Evolutionary conservation across 2,329 filamentous ascomycete genomes (phyloP).

Genomic region (Fusarium domesticum): DNA sequence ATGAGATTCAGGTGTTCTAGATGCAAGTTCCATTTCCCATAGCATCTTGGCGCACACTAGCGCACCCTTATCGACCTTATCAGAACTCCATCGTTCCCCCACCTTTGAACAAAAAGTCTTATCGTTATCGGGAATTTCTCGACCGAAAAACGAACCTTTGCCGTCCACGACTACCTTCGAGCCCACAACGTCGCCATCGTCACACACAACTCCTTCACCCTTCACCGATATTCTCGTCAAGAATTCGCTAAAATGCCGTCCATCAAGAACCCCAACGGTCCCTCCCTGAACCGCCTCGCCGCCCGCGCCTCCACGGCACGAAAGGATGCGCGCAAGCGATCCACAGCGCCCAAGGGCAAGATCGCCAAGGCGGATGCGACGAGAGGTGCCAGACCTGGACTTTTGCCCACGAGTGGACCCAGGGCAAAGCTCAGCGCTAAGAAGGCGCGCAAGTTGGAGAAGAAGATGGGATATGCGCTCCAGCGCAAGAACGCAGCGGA

Average conservation of each 20-base stretch:
- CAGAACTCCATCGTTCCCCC: too few species aligned
- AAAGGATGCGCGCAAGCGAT: conserved; percentile 43
- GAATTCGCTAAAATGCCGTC: conserved; percentile 45
- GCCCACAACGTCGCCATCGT: background rate
- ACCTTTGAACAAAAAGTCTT: background rate
- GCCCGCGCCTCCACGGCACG: conserved; percentile 45
- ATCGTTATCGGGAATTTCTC: conserved; percentile 3
- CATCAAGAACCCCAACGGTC: conserved; percentile 57
- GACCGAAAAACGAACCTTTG: conserved; percentile 15
- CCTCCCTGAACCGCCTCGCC: conserved; percentile 51
- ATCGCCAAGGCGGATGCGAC: conserved; percentile 42
- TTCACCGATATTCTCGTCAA: background rate
- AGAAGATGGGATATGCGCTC: conserved; percentile 50
- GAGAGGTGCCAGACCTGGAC: conserved; percentile 50
- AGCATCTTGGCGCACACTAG: background rate
- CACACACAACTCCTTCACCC: background rate
- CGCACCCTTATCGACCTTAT: background rate
- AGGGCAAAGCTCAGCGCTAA: conserved; percentile 50
- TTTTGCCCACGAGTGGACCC: conserved; percentile 56
- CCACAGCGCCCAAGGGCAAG: conserved; percentile 37
- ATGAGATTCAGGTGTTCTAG: too few species aligned
- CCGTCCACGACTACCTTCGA: conserved; percentile 12
- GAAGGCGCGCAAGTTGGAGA: conserved; percentile 55
- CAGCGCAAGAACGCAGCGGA: conserved; percentile 51
- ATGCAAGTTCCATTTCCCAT: background rate